phyloP scores from a whole-genome alignment of 371 early-diverging fungal species.

The Gilbertella persicaria region DNA sequence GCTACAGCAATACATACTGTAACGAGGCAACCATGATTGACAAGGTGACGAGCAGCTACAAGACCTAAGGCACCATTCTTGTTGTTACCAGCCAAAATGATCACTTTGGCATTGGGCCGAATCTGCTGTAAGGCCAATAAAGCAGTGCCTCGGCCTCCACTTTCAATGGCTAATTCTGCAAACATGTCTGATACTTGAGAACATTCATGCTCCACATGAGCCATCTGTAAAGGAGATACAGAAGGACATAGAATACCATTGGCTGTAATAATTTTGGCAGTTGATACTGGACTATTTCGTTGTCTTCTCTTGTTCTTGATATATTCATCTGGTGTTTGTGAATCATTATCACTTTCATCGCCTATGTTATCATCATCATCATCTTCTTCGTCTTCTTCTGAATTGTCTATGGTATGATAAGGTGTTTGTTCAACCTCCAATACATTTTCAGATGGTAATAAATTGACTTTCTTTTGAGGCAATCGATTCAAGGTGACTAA shows the following conservation, averaged over 20 bases:
- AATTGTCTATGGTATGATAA: background rate
- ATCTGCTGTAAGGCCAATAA: conserved; percentile 64
- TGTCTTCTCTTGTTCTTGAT: conserved; percentile 1
- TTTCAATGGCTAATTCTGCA: conserved; percentile 48
- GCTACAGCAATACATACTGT: conserved; percentile 64
- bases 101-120: conserved; percentile 65
- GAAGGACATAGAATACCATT: conserved; percentile 40
- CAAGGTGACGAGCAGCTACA: conserved; percentile 70
- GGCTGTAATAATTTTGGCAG: conserved; percentile 12
- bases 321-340: conserved; percentile 28
- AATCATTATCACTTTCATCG: conserved; percentile 45
- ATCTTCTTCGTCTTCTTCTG: conserved; percentile 22
- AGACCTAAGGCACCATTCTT: conserved; percentile 73
- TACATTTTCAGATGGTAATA: conserved; percentile 62
- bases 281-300: background rate
- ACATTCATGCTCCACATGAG: conserved; percentile 67
- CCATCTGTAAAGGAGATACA: conserved; percentile 65
- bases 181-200: conserved; percentile 1
- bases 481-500: conserved; percentile 69
- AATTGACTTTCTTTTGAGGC: conserved; percentile 38
- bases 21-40: conserved; percentile 73
- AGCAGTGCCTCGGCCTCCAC: conserved; percentile 77
- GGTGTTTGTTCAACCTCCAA: conserved; percentile 35
- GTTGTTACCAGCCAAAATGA: conserved; percentile 74
- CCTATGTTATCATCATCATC: conserved; percentile 45